Evolutionary conservation across 1,284 basidiomycete genomes (phyloP), one percentile per base, ranked within the genome.

Genomic region (Moesziomyces antarcticus): DNA sequence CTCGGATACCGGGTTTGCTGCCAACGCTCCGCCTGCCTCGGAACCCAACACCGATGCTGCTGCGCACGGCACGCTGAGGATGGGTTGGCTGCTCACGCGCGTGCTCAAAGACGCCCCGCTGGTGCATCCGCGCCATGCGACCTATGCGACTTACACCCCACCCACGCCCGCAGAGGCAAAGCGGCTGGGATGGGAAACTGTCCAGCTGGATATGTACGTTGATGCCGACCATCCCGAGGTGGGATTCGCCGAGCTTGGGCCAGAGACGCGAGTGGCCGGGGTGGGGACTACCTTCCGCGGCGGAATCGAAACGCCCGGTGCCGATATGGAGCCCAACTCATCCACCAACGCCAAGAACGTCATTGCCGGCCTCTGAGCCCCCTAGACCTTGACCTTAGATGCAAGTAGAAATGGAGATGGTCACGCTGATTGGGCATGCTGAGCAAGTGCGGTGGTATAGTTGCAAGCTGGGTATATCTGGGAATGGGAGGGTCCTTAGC

Each of bases 41-140:
- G 41, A 14, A 24, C 40, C 43, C 11, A 8, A 6, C 25, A 50
- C 21, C 30, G 43, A 50, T 54, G 56, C 45, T 40, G 59, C 8
- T 25, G 37, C 22, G 8, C 65, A 69, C 45, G 52, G 42, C 7
- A 61, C 53, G 5, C 40, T 64, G n/a, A 59, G 66, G 16, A 58
- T 65, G 55, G 72, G 59, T 2, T 82, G 81, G 82, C 72, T 81
- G 13, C 61, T 60, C 24, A 82, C 82, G 0, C 78, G 67, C 14
- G 44, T 82, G 1, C 72, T 84, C 20, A 63, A 71, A 14, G 54
- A 81, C 25, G 58, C 72, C 1, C 82, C 82, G 9, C 73, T 84
- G 10, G 51, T 82, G n/a, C 82, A 84, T 33, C 82, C 82, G 3
- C 65, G 64, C 10, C 64, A 81, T 18, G 70, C 81, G 11, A 25